These are phyloP conservation scores for Aspergillus eucalypticola DNA, from an alignment of 2,329 filamentous ascomycete genomes.

Conservation along the genomic window DNA sequence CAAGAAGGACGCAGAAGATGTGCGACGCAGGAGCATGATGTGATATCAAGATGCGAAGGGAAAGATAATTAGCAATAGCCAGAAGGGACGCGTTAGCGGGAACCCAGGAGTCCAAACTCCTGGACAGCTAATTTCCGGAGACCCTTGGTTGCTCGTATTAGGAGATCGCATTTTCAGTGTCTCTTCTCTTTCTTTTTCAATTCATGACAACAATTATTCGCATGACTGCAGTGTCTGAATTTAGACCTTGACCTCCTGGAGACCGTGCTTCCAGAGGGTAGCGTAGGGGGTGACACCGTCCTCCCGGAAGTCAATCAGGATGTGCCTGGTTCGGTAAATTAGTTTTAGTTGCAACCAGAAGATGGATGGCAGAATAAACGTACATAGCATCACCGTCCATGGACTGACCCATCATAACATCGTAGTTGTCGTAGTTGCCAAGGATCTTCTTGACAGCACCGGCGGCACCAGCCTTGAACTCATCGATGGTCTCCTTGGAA, in stretches of 20 bases:
- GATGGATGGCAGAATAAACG: constrained; percentile 40
- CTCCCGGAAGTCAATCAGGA: constrained; percentile 96
- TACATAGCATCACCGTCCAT: constrained; percentile 95
- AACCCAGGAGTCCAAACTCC: no score
- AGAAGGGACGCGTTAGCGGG: constrained; percentile 17
- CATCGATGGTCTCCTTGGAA: constrained; percentile 66
- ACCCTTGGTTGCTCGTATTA: constrained; percentile 5
- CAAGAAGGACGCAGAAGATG: constrained; percentile 31
- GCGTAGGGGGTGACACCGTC: constrained; percentile 90
- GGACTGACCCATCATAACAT: constrained; percentile 88
- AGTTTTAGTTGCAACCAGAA: not conserved
- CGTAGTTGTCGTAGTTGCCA: constrained; percentile 92
- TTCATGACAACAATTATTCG: constrained; percentile 19
- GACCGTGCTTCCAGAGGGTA: constrained; percentile 92
- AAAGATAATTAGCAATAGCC: constrained; percentile 19
- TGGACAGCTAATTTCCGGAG: not conserved
- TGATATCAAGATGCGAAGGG: constrained; percentile 7
- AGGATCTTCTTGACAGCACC: constrained; percentile 80
- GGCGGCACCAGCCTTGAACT: constrained; percentile 76
- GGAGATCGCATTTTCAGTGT: constrained; percentile 11
- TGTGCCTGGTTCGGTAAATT: constrained; percentile 58
- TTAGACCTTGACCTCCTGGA: constrained; percentile 89
- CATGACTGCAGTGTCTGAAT: constrained; percentile 4
- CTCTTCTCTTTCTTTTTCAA: constrained; percentile 26
- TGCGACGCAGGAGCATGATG: constrained; percentile 24